Conservation (phyloP, 2,329 filamentous ascomycete species). For the Davidsoniella neocaledoniae region DNA sequence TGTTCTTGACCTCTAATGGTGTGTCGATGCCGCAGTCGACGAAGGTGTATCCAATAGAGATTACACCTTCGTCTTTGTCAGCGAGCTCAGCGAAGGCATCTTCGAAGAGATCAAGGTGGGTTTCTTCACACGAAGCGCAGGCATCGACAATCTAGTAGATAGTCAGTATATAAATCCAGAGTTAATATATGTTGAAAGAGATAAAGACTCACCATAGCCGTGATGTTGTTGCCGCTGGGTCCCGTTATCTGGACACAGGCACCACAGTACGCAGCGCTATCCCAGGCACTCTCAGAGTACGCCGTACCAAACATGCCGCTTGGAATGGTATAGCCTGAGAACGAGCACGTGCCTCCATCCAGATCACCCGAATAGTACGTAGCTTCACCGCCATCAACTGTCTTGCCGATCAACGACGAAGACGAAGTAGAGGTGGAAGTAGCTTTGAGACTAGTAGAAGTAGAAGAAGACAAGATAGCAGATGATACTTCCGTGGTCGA, state of each 20-base stretch:
- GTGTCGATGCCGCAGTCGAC: conserved; percentile 26
- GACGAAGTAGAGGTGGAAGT: neutral
- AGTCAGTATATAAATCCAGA: neutral
- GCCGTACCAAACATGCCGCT: conserved; percentile 43
- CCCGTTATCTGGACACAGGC: conserved; percentile 43
- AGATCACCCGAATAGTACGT: conserved; percentile 41
- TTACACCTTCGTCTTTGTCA: conserved; percentile 20
- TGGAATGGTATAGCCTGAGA: conserved; percentile 45
- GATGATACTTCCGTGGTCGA: neutral
- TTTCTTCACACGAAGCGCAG: conserved; percentile 25
- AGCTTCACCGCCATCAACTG: conserved; percentile 5
- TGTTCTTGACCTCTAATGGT: conserved; percentile 27
- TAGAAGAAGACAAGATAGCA: neutral
- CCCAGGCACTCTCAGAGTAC: conserved; percentile 41
- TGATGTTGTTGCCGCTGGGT: conserved; percentile 38
- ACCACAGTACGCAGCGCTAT: conserved; percentile 38
- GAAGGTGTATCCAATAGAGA: conserved; percentile 22
- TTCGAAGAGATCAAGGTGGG: conserved; percentile 29
- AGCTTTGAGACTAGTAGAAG: neutral
- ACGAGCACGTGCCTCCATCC: conserved; percentile 44
- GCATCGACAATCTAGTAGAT: conserved; percentile 25
- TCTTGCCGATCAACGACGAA: neutral
- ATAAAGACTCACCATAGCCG: conserved; percentile 38
- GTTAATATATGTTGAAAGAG: neutral
- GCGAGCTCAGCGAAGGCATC: conserved; percentile 25